A percentile compares a stretch with the other conserved stretches of the same genome.
phyloP scores from a whole-genome alignment of 2,329 filamentous ascomycete genomes.

The Cladosporium sp. region DNA sequence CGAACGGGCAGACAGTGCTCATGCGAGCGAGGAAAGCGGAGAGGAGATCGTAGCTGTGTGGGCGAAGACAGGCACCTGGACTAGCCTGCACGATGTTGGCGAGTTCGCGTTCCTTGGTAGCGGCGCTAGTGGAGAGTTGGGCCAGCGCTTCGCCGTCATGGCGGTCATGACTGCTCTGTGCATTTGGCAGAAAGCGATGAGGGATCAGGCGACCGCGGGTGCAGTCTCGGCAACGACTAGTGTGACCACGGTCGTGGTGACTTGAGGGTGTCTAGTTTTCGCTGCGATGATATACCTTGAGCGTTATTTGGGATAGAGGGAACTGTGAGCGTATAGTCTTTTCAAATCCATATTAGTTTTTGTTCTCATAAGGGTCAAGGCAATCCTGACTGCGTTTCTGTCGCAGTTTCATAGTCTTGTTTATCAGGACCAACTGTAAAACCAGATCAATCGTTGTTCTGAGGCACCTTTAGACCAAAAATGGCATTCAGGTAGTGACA shows the following conservation, averaged over 20 bases:
- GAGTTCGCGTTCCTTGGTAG: conserved; percentile 23
- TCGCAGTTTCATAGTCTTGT: not conserved
- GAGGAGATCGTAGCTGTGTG: conserved; percentile 26
- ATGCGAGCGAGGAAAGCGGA: conserved; percentile 8
- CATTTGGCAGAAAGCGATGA: conserved; percentile 20
- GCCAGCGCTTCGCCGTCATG: conserved; percentile 23
- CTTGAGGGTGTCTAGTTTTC: not conserved
- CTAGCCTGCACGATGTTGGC: conserved; percentile 23
- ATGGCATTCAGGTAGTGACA: too few relatives aligned
- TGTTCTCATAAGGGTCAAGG: not conserved
- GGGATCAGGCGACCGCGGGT: not conserved
- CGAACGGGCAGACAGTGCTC: not conserved
- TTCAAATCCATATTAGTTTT: not conserved
- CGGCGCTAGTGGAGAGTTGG: conserved; percentile 21
- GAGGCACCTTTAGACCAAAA: too few relatives aligned
- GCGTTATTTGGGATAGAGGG: not conserved
- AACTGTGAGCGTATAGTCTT: not conserved
- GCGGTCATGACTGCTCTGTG: conserved; percentile 22
- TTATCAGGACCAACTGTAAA: not conserved
- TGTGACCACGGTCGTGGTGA: not conserved
- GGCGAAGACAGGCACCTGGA: conserved; percentile 24
- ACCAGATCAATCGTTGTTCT: too few relatives aligned
- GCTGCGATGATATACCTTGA: not conserved
- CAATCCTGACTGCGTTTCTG: not conserved
- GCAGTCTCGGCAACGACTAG: not conserved